These are phyloP conservation scores for Neurospora sp. DNA, from an alignment of 495 filamentous ascomycete species.

Conservation along the genomic window DNA sequence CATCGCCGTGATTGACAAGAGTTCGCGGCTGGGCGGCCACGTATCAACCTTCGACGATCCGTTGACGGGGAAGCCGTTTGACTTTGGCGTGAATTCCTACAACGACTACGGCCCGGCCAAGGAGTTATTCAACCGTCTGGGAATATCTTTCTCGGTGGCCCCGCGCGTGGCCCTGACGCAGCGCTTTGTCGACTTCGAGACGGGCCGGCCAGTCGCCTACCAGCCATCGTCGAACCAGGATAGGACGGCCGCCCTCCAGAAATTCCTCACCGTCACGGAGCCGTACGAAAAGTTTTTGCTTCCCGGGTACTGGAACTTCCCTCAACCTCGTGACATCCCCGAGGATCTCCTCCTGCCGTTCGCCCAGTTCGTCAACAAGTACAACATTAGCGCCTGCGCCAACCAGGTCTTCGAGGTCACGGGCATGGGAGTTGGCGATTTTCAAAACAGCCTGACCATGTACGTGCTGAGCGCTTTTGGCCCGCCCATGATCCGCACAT, in stretches of 20 bases:
- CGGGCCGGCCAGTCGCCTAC: conserved; percentile 19
- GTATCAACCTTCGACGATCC: conserved; percentile 33
- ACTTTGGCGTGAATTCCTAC: conserved; percentile 25
- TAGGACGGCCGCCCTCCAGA: conserved; percentile 23
- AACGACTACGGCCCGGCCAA: conserved; percentile 3
- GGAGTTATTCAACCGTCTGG: conserved; percentile 29
- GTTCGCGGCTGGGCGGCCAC: conserved; percentile 31
- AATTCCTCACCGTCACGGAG: conserved; percentile 25
- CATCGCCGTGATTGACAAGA: conserved; percentile 34
- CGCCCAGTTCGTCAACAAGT: conserved; percentile 35
- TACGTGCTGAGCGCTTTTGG: conserved; percentile 33
- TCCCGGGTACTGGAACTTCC: conserved; percentile 34
- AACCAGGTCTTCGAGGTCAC: conserved; percentile 27
- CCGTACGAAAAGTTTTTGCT: conserved; percentile 28
- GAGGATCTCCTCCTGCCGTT: conserved; percentile 39
- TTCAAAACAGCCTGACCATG: conserved; percentile 27
- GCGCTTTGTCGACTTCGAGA: conserved; percentile 33
- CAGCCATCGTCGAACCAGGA: conserved; percentile 9
- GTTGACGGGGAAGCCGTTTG: conserved; percentile 19
- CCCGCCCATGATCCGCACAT: conserved; percentile 25
- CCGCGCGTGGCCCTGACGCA: conserved; percentile 11
- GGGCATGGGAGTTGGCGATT: conserved; percentile 30
- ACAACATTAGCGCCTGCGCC: conserved; percentile 14
- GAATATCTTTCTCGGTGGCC: conserved; percentile 13
- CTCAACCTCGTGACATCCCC: conserved; percentile 27